Evolutionary conservation across 768 basidiomycete species (phyloP).

Genomic region (Cantharellus anzutake): DNA sequence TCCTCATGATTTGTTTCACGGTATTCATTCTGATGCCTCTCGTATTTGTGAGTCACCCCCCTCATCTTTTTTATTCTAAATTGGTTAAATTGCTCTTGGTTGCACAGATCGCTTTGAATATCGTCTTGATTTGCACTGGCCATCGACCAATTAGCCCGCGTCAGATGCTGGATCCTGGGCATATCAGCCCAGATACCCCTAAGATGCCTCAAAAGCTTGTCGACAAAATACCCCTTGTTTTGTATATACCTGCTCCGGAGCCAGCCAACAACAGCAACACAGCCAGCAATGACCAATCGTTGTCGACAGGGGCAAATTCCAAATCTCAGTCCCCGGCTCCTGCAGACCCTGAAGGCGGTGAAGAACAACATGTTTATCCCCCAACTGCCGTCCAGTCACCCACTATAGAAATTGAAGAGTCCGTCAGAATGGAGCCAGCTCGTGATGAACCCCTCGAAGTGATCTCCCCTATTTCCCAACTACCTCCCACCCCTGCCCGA

Average conservation of each 20-base stretch:
- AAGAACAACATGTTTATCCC: no score
- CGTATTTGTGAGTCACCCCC: conserved; percentile 38
- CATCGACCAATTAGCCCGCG: conserved; percentile 38
- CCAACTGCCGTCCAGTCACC: background rate
- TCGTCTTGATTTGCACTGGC: conserved; percentile 59
- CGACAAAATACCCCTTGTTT: conserved; percentile 63
- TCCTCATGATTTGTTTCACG: conserved; percentile 52
- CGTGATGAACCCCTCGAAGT: no score
- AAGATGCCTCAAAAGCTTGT: conserved; percentile 54
- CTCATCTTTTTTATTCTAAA: background rate
- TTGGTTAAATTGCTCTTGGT: background rate
- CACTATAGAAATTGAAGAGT: background rate
- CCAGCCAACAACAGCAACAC: conserved; percentile 31
- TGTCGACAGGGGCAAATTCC: conserved; percentile 6
- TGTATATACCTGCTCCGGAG: conserved; percentile 36
- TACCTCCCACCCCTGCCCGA: background rate
- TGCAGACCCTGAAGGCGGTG: background rate
- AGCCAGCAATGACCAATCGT: conserved; percentile 17
- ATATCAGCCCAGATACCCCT: conserved; percentile 61
- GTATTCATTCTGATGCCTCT: conserved; percentile 67
- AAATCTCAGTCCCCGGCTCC: background rate
- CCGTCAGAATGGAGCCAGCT: no score
- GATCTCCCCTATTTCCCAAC: no score
- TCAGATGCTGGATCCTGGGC: conserved; percentile 21
- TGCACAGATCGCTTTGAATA: conserved; percentile 50